Conservation (phyloP, 352 stramenopile genomes). For the Phytophthora capsici region DNA sequence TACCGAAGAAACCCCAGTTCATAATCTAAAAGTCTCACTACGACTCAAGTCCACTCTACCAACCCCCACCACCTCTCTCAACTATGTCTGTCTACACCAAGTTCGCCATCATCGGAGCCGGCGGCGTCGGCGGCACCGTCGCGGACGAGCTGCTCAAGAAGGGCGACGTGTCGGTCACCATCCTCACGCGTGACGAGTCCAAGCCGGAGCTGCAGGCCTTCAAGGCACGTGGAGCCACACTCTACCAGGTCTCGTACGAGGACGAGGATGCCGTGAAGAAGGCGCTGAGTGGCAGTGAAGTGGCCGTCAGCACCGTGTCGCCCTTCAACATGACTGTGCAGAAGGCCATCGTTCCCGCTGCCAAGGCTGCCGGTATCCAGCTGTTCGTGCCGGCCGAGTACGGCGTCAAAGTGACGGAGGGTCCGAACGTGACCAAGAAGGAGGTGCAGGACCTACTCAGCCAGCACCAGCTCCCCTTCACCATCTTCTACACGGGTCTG, state of each 20-base stretch:
- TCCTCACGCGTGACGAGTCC: neutral
- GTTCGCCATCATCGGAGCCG: constrained; percentile 34
- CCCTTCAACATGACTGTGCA: constrained; percentile 10
- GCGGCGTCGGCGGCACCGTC: constrained; percentile 22
- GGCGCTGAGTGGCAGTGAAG: neutral
- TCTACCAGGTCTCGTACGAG: neutral
- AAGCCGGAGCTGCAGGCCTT: neutral
- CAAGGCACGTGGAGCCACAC: neutral
- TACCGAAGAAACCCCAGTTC: too few species aligned
- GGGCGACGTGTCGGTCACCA: neutral
- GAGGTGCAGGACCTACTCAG: constrained; percentile 22
- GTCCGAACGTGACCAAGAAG: constrained; percentile 22
- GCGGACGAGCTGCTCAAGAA: neutral
- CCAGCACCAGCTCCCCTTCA: constrained; percentile 26
- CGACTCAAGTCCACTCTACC: constrained; percentile 13
- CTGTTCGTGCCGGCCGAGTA: constrained; percentile 32
- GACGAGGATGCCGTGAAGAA: neutral
- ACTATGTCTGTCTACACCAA: constrained; percentile 18
- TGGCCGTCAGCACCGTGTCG: neutral
- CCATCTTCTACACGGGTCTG: constrained; percentile 28
- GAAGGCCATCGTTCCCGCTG: constrained; percentile 3
- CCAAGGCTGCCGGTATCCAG: constrained; percentile 30
- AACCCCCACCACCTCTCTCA: neutral
- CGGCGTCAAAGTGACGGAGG: constrained; percentile 15
- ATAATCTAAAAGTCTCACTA: constrained; percentile 22